phyloP scores from a whole-genome alignment of 495 filamentous ascomycete species.

The Acidomyces sp. region DNA sequence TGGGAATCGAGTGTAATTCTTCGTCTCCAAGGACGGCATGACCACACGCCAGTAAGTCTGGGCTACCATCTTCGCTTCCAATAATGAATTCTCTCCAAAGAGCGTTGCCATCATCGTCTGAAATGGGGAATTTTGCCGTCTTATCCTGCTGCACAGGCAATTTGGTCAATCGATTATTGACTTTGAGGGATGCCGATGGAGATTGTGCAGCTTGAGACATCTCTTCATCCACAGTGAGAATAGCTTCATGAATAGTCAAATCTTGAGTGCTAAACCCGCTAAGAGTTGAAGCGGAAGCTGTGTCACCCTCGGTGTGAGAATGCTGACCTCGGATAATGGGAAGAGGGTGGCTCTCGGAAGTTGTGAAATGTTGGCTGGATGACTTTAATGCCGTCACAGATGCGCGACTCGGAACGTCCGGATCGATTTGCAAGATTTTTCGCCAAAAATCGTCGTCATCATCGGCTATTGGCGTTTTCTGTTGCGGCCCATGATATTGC shows the following conservation, averaged over 20 bases:
- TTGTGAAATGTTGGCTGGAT: constrained; percentile 7
- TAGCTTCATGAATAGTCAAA: neutral
- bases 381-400: constrained; percentile 12
- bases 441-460: constrained; percentile 12
- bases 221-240: neutral
- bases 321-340: no score
- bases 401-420: constrained; percentile 4
- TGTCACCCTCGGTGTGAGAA: neutral
- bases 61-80: constrained; percentile 6
- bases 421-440: constrained; percentile 2
- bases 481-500: no score
- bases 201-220: neutral
- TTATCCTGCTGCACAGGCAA: neutral
- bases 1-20: neutral
- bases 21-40: neutral
- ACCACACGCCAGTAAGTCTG: neutral
- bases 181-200: constrained; percentile 7
- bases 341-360: neutral
- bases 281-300: neutral
- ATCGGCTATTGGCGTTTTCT: neutral
- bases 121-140: neutral
- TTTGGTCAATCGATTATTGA: constrained; percentile 3
- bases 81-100: constrained; percentile 13
- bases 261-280: constrained; percentile 2
- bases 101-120: constrained; percentile 4